These are phyloP conservation scores for Euphorbia lathyris DNA, from an alignment of 345 rosid species.

Conservation along the genomic window DNA sequence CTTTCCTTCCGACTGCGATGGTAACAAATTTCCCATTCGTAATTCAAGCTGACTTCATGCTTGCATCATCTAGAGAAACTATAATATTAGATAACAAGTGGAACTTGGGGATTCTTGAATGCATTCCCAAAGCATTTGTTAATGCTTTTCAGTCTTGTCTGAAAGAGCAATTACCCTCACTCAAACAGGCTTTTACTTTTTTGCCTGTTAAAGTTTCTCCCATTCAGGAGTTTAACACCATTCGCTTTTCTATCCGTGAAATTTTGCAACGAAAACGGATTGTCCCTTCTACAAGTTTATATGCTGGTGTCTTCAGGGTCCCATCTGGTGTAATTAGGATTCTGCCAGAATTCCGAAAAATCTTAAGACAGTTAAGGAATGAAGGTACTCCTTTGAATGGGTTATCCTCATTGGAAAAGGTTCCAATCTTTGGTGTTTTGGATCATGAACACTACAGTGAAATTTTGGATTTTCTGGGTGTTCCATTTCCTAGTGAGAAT, in stretches of 20 bases:
- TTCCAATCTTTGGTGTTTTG: not conserved
- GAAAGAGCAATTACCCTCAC: not conserved
- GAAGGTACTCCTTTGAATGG: not conserved
- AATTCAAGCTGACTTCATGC: constrained; percentile 14
- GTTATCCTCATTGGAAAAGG: not conserved
- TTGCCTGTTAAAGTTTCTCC: constrained; percentile 6
- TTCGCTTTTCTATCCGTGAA: not conserved
- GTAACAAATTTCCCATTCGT: constrained; percentile 7
- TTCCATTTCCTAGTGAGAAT: not conserved
- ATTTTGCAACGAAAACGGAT: not conserved
- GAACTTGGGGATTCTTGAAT: constrained; percentile 14
- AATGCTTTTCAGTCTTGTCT: not conserved
- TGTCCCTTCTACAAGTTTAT: constrained; percentile 3
- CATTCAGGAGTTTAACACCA: not conserved
- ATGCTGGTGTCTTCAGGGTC: not conserved
- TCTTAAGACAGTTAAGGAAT: not conserved
- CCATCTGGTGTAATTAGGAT: constrained; percentile 3
- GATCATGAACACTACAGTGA: not conserved
- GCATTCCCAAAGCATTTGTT: not conserved
- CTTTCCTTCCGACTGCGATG: constrained; percentile 4
- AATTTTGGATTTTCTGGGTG: constrained; percentile 1
- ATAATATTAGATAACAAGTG: constrained; percentile 13
- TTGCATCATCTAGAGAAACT: constrained; percentile 7
- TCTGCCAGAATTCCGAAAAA: not conserved
- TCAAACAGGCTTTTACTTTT: not conserved